phyloP scores from a whole-genome alignment of 1,139 yeast species.

The Hemisphaericaspora xylanilytica region DNA sequence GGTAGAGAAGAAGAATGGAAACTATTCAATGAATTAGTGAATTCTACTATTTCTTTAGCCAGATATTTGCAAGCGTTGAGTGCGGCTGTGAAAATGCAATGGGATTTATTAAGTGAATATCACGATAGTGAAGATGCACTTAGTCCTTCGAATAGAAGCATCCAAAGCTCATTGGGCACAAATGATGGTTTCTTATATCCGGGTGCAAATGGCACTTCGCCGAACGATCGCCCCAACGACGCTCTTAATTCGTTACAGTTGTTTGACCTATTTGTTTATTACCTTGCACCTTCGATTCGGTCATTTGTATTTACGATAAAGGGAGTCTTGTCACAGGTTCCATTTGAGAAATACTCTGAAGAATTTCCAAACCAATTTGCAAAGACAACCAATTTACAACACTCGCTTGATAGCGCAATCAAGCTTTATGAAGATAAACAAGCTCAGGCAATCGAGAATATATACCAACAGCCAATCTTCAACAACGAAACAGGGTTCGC shows the following conservation, averaged over 20 bases:
- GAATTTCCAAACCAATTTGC: slow-evolving; percentile 31
- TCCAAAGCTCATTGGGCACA: slow-evolving; percentile 8
- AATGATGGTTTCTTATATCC: slow-evolving; percentile 24
- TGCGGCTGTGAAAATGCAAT: slow-evolving; percentile 67
- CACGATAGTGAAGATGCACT: slow-evolving; percentile 11
- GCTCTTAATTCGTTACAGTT: slow-evolving; percentile 33
- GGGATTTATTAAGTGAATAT: slow-evolving; percentile 38
- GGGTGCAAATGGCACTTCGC: slow-evolving; percentile 16
- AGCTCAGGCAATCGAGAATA: slow-evolving; percentile 49
- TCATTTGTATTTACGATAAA: slow-evolving; percentile 64
- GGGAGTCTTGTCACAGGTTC: slow-evolving; percentile 58
- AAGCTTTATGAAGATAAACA: slow-evolving; percentile 59
- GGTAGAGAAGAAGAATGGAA: slow-evolving; percentile 59
- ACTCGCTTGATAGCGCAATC: slow-evolving; percentile 53
- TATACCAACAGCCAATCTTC: slow-evolving; percentile 61
- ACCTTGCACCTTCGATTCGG: slow-evolving; percentile 71
- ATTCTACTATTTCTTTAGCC: slow-evolving; percentile 50
- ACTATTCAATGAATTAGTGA: slow-evolving; percentile 46
- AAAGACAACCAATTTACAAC: slow-evolving; percentile 41
- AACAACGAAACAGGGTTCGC: slow-evolving; percentile 31
- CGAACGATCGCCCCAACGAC: slow-evolving; percentile 5
- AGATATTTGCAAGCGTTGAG: slow-evolving; percentile 66
- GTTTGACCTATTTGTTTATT: slow-evolving; percentile 62
- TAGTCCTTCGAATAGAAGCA: slow-evolving; percentile 6
- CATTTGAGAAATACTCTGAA: slow-evolving; percentile 43